Evolutionary conservation across 352 stramenopile species (phyloP).

Genomic region (Thalassiosira exigua): DNA sequence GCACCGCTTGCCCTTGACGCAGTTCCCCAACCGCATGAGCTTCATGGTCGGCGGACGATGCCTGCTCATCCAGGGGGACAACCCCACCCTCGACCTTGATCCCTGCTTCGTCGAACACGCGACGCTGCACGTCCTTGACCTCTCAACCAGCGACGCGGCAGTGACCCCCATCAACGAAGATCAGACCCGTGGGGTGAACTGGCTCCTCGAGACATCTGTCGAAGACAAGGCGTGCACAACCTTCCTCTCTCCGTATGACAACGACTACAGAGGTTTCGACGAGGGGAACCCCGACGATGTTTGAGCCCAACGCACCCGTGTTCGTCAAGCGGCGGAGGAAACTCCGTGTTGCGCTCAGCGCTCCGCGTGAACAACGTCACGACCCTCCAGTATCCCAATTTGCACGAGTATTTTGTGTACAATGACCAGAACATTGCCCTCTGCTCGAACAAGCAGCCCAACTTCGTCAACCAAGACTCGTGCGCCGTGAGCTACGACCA

Average conservation of each 20-base stretch:
- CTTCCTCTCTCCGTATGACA: constrained; percentile 40
- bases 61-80: constrained; percentile 2
- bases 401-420: constrained; percentile 17
- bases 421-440: constrained; percentile 43
- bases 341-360: constrained; percentile 13
- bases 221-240: constrained; percentile 12
- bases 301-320: constrained; percentile 33
- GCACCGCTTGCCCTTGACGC: too few species aligned
- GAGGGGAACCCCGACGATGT: constrained; percentile 20
- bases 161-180: constrained; percentile 30
- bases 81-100: constrained; percentile 40
- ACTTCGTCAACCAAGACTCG: constrained; percentile 30
- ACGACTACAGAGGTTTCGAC: constrained; percentile 37
- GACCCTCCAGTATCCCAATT: constrained; percentile 4
- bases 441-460: constrained; percentile 41
- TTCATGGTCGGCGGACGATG: constrained; percentile 10
- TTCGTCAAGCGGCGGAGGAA: constrained; percentile 26
- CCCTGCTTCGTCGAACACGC: constrained; percentile 25
- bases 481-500: constrained; percentile 32
- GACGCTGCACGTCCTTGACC: constrained; percentile 28
- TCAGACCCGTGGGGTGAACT: constrained; percentile 28
- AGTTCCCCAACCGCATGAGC: constrained; percentile 33
- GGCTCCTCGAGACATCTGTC: constrained; percentile 11
- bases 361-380: background rate
- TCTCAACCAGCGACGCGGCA: constrained; percentile 8